phyloP scores from a whole-genome alignment of 2,329 filamentous ascomycete species.

The Ceratocystis eucalypticola region DNA sequence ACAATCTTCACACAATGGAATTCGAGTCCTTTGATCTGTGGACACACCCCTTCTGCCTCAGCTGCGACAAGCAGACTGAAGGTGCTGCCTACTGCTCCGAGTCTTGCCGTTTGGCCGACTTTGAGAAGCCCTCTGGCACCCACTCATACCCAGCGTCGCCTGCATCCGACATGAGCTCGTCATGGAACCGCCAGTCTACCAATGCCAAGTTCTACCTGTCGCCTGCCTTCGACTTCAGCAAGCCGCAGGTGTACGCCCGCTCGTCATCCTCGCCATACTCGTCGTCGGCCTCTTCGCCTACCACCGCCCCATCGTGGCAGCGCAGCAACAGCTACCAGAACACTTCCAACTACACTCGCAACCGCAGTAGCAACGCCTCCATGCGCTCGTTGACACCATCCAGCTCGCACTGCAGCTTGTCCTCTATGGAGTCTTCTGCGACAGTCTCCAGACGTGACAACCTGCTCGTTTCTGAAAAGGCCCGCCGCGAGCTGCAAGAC shows the following conservation, averaged over 20 bases:
- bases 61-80: constrained; percentile 71
- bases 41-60: constrained; percentile 86
- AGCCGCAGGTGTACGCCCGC: constrained; percentile 43
- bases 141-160: constrained; percentile 24
- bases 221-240: constrained; percentile 62
- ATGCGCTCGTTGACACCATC: constrained; percentile 48
- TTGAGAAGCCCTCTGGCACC: constrained; percentile 45
- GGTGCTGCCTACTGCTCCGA: constrained; percentile 83
- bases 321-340: constrained; percentile 24
- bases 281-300: constrained; percentile 26
- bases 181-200: background rate
- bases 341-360: constrained; percentile 20
- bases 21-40: constrained; percentile 41
- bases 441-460: constrained; percentile 37
- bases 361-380: constrained; percentile 23
- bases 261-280: constrained; percentile 25
- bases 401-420: constrained; percentile 72
- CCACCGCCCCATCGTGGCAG: constrained; percentile 20
- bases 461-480: constrained; percentile 56
- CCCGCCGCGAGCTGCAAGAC: constrained; percentile 64
- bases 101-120: constrained; percentile 74
- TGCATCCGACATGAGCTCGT: constrained; percentile 18
- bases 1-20: constrained; percentile 31
- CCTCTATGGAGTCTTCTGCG: constrained; percentile 56
- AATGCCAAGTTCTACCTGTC: constrained; percentile 50